Percentiles rank a stretch among this genome's conserved stretches.
phyloP scores from a whole-genome alignment of 2,329 filamentous ascomycete genomes.

The Raffaelea albimanens region DNA sequence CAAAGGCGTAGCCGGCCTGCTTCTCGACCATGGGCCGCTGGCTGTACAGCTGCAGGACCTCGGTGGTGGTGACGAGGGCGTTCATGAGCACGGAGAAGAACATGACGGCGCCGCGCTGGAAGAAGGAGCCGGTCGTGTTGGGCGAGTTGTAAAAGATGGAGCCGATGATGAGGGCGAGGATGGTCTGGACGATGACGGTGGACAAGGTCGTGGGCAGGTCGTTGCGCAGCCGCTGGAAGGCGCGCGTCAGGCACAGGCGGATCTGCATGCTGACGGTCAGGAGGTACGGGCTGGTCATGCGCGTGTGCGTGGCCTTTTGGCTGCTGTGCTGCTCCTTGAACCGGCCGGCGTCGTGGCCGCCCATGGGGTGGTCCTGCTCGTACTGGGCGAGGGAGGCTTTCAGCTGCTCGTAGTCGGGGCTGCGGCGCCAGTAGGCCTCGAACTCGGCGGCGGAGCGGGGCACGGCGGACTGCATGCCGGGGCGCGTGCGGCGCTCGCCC shows the following conservation, averaged over 20 bases:
- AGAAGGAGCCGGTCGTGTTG: slow-evolving; percentile 52
- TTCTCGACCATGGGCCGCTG: slow-evolving; percentile 52
- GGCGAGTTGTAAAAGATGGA: slow-evolving; percentile 69
- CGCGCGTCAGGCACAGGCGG: slow-evolving; percentile 55
- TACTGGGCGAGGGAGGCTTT: slow-evolving; percentile 44
- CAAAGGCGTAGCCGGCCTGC: slow-evolving; percentile 38
- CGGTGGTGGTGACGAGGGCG: slow-evolving; percentile 60
- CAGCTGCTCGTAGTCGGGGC: slow-evolving; percentile 25
- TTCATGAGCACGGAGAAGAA: slow-evolving; percentile 46
- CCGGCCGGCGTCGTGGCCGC: slow-evolving; percentile 37
- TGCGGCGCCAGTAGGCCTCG: slow-evolving; percentile 44
- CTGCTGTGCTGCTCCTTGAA: slow-evolving; percentile 36
- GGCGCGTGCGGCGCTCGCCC: slow-evolving; percentile 59
- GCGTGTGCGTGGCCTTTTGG: slow-evolving; percentile 41
- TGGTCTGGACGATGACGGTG: slow-evolving; percentile 69
- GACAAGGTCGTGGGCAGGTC: slow-evolving; percentile 68
- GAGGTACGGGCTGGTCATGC: slow-evolving; percentile 51
- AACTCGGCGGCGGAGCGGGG: slow-evolving; percentile 56
- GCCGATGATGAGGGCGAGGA: slow-evolving; percentile 64
- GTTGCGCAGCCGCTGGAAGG: slow-evolving; percentile 71
- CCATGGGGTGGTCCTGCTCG: slow-evolving; percentile 41
- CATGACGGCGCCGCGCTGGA: slow-evolving; percentile 36
- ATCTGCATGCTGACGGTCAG: slow-evolving; percentile 61
- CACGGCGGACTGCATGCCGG: slow-evolving; percentile 52
- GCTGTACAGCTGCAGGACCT: slow-evolving; percentile 55